A percentile compares a stretch with the other conserved stretches of the same genome.
These are phyloP conservation scores for Yamadazyma friedrichii DNA, from an alignment of 1,139 yeast genomes.

Conservation along the genomic window DNA sequence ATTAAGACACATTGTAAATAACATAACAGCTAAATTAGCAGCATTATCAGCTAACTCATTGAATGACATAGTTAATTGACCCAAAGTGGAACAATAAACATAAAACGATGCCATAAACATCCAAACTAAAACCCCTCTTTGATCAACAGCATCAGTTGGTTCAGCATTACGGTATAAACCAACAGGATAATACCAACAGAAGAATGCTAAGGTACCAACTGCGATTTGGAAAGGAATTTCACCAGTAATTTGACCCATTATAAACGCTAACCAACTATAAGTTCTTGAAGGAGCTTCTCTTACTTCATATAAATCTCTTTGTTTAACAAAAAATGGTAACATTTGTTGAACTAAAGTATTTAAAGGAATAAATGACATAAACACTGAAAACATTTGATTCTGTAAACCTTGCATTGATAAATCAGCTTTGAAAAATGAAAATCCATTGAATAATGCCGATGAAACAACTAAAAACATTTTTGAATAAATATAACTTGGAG, in stretches of 20 bases:
- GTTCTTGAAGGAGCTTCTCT: conserved; percentile 78
- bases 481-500: conserved; percentile 69
- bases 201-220: conserved; percentile 35
- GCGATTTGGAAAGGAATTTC: conserved; percentile 35
- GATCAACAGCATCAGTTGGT: conserved; percentile 26
- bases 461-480: conserved; percentile 53
- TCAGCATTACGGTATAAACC: conserved; percentile 36
- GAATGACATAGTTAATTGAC: conserved; percentile 63
- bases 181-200: conserved; percentile 44
- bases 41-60: conserved; percentile 70
- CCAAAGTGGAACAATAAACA: conserved; percentile 62
- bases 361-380: conserved; percentile 65
- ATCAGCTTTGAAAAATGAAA: conserved; percentile 68
- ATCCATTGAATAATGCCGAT: conserved; percentile 65
- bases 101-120: conserved; percentile 53
- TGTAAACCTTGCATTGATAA: conserved; percentile 59
- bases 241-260: conserved; percentile 33
- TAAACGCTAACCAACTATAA: conserved; percentile 49
- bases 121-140: conserved; percentile 70
- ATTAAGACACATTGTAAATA: conserved; percentile 59
- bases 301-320: conserved; percentile 82
- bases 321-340: conserved; percentile 67
- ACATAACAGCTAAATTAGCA: conserved; percentile 61
- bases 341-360: conserved; percentile 69
- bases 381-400: conserved; percentile 65